Evolutionary conservation across 805 yeast genomes (phyloP).

Genomic region (Candida fluviatilis): DNA sequence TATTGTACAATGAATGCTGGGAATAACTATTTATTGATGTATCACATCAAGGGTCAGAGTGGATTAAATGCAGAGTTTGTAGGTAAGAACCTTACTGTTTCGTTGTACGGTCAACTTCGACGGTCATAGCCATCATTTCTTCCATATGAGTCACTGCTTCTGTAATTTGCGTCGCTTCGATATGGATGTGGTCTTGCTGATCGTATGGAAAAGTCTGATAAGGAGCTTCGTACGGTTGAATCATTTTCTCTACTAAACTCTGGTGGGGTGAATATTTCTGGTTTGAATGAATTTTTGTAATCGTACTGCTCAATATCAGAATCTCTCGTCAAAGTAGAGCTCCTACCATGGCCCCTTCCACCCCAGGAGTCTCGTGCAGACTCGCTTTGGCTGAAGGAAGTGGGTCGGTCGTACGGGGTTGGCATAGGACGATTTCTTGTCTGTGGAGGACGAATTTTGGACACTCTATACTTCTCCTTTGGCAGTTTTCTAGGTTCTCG

Average conservation of each 20-base stretch:
- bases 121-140: too few species aligned
- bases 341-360: too few species aligned
- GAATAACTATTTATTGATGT: too few species aligned
- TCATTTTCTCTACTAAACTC: background rate
- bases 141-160: background rate
- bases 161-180: background rate
- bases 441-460: background rate
- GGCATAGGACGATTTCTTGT: background rate
- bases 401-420: background rate
- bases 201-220: constrained; percentile 3
- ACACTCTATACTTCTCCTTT: background rate
- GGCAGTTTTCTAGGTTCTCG: background rate
- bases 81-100: background rate
- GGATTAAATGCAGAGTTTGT: background rate
- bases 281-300: background rate
- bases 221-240: background rate
- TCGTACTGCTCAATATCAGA: background rate
- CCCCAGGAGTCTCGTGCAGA: background rate
- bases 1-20: too few species aligned
- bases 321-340: background rate
- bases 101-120: background rate
- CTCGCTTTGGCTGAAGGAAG: background rate
- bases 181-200: constrained; percentile 3
- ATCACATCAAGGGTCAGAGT: too few species aligned
- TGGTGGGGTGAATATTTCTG: background rate